phyloP scores from a whole-genome alignment of 2,329 filamentous ascomycete genomes.

The Colletotrichum endophyticum region DNA sequence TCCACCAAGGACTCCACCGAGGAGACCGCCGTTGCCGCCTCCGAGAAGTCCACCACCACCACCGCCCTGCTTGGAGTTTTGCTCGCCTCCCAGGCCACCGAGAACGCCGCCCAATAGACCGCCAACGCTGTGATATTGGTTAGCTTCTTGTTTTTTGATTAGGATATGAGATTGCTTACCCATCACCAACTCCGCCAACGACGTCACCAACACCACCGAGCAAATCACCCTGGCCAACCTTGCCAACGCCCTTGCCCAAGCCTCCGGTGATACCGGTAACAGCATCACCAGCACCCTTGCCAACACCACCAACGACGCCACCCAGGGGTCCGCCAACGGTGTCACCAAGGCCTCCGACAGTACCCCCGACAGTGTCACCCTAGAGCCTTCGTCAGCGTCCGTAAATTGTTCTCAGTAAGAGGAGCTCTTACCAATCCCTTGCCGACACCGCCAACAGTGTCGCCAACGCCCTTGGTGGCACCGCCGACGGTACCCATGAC shows the following conservation, averaged over 20 bases:
- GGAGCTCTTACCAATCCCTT: constrained; percentile 7
- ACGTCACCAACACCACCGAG: constrained; percentile 13
- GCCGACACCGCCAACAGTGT: constrained; percentile 16
- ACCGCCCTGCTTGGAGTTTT: neutral
- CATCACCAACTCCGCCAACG: constrained; percentile 13
- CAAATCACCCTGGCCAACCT: constrained; percentile 2
- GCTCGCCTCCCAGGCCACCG: neutral
- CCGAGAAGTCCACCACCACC: neutral
- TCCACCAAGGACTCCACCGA: neutral
- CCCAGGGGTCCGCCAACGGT: constrained; percentile 13
- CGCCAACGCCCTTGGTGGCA: neutral
- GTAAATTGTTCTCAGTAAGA: neutral
- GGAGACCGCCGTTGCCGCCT: neutral
- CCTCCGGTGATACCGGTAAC: constrained; percentile 15
- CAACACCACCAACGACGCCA: constrained; percentile 13
- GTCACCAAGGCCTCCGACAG: constrained; percentile 11
- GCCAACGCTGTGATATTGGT: neutral
- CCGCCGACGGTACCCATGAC: constrained; percentile 9
- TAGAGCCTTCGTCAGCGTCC: neutral
- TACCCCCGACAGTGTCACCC: constrained; percentile 15
- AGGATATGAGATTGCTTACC: neutral
- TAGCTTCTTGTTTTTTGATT: neutral
- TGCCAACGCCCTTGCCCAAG: constrained; percentile 10
- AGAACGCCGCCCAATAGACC: constrained; percentile 10
- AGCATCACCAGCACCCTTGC: constrained; percentile 10